Base-by-base conservation (phyloP, 306 rosid genomes). In the Datisca glomerata region DNA sequence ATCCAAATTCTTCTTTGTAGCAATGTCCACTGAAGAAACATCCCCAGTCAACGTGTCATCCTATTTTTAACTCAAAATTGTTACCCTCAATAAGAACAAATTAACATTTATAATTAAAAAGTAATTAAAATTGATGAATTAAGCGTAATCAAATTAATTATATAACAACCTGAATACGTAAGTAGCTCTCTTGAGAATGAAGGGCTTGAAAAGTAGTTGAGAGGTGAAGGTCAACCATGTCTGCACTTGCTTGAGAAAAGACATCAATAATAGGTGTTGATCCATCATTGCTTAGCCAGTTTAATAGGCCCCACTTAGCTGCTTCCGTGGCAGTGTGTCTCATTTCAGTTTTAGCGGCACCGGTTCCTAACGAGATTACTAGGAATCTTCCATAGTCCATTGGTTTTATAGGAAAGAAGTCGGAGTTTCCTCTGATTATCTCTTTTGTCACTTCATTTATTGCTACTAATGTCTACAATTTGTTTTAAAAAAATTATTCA, bases 321-420 rank as follows among this genome's bases (percentile, higher is more conserved):
- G 49, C 63, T 12, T 43, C 6, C 2, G 5, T 2, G 2, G 67
- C 75, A 2, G 44, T 1, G 44, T 47, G 52, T 40, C 33, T 53
- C 15, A 32, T 47, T 3, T 40, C 61, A 2, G 21, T 11, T 47
- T 58, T 52, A 4, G 62, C 17, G 0, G 66, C 18, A 9, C 66
- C 72, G 7, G 72, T 53, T n/a, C 72, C 72, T 14, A 66, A 29
- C 2, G 72, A 66, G 35, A 66, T 18, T 1, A 59, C 62, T 1
- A 66, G 47, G 17, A 59, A 66, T 15, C 39, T 12, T 6, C 51
- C 60, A 7, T 64, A 57, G 5, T 56, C 64, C 12, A 38, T 45
- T 19, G 60, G 46, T 31, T 5, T 56, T 19, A 32, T 45, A 0
- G 46, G 47, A 12, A 31, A 64, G 49, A 64, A 64, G 17, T 56